Base-by-base conservation (phyloP, 441 rosid genomes). In the Pelargonium australe region DNA sequence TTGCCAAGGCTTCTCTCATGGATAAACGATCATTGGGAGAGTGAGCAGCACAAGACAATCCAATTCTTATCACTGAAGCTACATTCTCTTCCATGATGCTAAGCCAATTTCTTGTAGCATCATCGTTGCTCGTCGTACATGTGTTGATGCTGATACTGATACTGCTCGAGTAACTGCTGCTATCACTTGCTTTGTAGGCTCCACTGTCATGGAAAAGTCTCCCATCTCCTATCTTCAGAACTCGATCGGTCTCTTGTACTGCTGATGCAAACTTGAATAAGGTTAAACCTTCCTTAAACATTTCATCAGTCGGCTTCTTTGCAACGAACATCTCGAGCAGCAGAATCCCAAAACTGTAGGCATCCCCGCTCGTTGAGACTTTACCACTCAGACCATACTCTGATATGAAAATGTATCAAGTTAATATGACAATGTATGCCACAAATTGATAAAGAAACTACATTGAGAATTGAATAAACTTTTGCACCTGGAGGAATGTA, bases 281-380 rank as follows among this genome's bases (percentile, higher is more conserved):
- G 72, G 64, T 77, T 63, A 69, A 20, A 20, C 74, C 79, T 43
- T 72, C 81, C 49, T 65, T 62, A 60, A 80, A 80, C 69, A 80
- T 70, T 5, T 34, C 73, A 68, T 80, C 75, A 0, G 74, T 75
- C 4, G 81, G 77, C 43, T 66, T 77, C 67, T 70, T 80, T 28
- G 64, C 77, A 0, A 51, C 49, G 55, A 77, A 68, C 68, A 72
- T 72, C 64, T 75, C 81, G 0, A 77, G 72, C 19, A 75, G 58
- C 37, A 78, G 72, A n/a, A 78, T 70, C 25, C 81, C 77, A 5
- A 61, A 78, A 61, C 75, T 78, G 55, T 78, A 75, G 14, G 64
- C 76, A 58, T 78, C 78, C 49, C 81, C 81, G 37, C 63, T 63
- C 7, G 71, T 70, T 63, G 79, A 78, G 17, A 64, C 73, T 40